phyloP scores from a whole-genome alignment of 352 stramenopile species.

The Globisporangium uncinulatum region DNA sequence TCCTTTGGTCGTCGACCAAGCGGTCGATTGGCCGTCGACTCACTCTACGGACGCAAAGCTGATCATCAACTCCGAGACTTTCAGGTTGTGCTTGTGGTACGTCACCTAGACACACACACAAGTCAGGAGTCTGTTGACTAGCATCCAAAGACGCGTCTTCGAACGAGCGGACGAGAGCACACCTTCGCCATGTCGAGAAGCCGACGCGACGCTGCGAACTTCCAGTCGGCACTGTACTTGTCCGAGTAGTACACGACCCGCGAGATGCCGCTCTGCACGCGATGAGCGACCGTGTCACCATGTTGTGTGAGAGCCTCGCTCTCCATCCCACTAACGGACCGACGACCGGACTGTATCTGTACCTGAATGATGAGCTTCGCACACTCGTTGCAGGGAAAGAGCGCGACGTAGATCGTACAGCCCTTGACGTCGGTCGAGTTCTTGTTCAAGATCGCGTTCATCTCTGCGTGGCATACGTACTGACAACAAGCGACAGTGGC shows the following conservation, averaged over 20 bases:
- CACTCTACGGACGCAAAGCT: conserved; percentile 52
- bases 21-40: neutral
- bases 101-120: conserved; percentile 18
- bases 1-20: neutral
- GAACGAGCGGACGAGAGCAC: neutral
- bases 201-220: conserved; percentile 80
- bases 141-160: too few relatives aligned
- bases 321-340: too few relatives aligned
- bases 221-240: conserved; percentile 92
- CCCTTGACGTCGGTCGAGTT: conserved; percentile 92
- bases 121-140: neutral
- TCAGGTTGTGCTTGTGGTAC: conserved; percentile 56
- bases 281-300: too few relatives aligned
- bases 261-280: conserved; percentile 90
- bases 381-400: conserved; percentile 99
- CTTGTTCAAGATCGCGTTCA: conserved; percentile 99
- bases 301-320: too few relatives aligned
- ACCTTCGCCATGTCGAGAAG: conserved; percentile 87
- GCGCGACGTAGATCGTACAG: conserved; percentile 96
- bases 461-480: conserved; percentile 98
- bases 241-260: conserved; percentile 96
- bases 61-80: conserved; percentile 54
- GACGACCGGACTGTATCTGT: neutral
- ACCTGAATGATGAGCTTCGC: conserved; percentile 98
- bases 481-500: conserved; percentile 14